Base-by-base conservation (phyloP, 495 filamentous ascomycete species). In the Neurospora cerealis region DNA sequence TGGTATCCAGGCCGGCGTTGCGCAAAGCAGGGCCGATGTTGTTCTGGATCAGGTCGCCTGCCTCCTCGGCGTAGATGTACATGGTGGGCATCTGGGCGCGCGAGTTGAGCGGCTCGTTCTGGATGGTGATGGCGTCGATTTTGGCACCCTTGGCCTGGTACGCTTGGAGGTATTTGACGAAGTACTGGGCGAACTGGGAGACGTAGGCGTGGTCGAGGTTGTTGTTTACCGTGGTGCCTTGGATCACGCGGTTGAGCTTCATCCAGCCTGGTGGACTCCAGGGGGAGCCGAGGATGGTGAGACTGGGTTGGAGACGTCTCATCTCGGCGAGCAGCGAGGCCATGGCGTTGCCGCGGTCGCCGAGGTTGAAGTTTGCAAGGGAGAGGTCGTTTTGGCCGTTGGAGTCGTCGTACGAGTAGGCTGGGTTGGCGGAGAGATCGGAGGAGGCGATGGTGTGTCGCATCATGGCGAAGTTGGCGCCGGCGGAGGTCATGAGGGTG, bases 211-310 rank as follows among this genome's bases (percentile, higher is more conserved):
- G 79, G 75, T 89, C 85, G 36, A 89, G 80, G 72, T 84, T 84
- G 75, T 89, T 89, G 74, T 87, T 82, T 34, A 77, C 78, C 0
- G 84, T 84, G 38, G 79, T 83, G 28, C 86, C 86, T 38, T 83
- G 81, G 17, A 88, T 82, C 70, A 83, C 85, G 32, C 82, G 79
- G 71, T 88, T 86, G 32, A 86, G 73, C 76, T 89, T 88, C 87
- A 89, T 89, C 87, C 88, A 89, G 0, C 84, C 87, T 0, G 88
- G 88, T 0, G 86, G 79, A 60, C 82, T 85, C 88, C 88, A 89
- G 1, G 86, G 80, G 13, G 86, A 84, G 2, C 87, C 87, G 37
- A 88, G 75, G 40, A 88, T 82, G 2, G 77, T 82, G 5, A 80
- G 74, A 13, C 78, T 75, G 11, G 83, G 74, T 37, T 83, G 80